These are phyloP conservation scores for Pelargonium fulgidum DNA, from an alignment of 441 rosid genomes.

Conservation along the genomic window DNA sequence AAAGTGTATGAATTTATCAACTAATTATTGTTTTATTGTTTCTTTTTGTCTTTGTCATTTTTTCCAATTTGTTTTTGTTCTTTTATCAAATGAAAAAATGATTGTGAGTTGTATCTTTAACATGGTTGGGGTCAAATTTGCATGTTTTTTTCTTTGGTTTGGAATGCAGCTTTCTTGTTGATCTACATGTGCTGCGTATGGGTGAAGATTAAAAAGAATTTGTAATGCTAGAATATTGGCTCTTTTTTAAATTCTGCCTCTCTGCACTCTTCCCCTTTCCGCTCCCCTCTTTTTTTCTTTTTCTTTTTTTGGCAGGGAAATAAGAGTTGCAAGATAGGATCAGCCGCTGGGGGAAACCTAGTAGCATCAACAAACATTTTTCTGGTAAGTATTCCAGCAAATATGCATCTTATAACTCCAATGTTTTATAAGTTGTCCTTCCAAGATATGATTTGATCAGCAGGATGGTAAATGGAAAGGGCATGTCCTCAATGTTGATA, in stretches of 20 bases:
- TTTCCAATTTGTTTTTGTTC: not conserved
- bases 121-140: not conserved
- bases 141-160: not conserved
- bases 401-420: not conserved
- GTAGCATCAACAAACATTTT: conserved; percentile 4
- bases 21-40: not conserved
- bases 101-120: not conserved
- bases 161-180: not conserved
- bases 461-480: not conserved
- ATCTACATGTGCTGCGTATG: not conserved
- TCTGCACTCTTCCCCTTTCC: not conserved
- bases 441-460: not conserved
- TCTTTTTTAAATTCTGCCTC: not conserved
- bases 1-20: not conserved
- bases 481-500: not conserved
- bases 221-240: not conserved
- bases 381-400: not conserved
- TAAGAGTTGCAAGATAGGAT: conserved; percentile 3
- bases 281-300: not conserved
- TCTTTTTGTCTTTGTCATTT: not conserved
- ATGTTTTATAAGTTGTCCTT: not conserved
- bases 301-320: not conserved
- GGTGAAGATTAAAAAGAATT: not conserved
- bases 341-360: not conserved
- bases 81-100: conserved; percentile 7